A percentile compares a stretch with the other conserved stretches of the same genome.
phyloP scores from a whole-genome alignment of 331 rosid genomes.

The Quercus lobata region DNA sequence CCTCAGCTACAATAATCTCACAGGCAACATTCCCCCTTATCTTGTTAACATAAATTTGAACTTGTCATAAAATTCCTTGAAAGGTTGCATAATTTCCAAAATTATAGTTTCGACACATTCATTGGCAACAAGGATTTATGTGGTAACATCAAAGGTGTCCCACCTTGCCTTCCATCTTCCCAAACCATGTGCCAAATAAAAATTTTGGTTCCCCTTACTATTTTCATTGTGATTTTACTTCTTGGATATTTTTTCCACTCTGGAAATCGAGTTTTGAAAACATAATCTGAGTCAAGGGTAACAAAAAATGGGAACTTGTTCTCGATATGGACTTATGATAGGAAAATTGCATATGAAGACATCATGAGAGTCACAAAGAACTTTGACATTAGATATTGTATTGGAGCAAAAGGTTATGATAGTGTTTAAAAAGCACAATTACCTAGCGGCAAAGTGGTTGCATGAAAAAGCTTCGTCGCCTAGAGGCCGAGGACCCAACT shows the following conservation, averaged over 20 bases:
- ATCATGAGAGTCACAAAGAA: background rate
- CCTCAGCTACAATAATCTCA: background rate
- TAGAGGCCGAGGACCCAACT: slow-evolving; percentile 3
- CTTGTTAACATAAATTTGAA: background rate
- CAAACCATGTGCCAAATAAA: background rate
- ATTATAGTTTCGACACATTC: background rate
- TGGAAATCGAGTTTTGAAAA: too few species aligned
- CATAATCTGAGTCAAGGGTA: background rate
- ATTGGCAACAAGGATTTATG: background rate
- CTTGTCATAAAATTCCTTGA: background rate
- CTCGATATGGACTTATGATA: background rate
- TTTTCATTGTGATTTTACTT: too few species aligned
- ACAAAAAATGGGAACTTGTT: background rate
- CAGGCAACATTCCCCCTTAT: background rate
- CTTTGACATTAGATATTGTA: background rate
- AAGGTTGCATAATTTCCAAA: background rate
- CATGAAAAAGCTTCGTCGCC: slow-evolving; percentile 18
- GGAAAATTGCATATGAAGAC: background rate
- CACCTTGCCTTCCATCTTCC: too few species aligned
- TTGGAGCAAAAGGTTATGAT: slow-evolving; percentile 24
- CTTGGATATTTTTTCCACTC: too few species aligned
- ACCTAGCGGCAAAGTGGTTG: slow-evolving; percentile 23
- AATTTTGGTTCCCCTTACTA: background rate
- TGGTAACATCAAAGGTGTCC: background rate
- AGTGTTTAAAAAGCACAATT: slow-evolving; percentile 18